Conservation (phyloP, 129 eudicot genomes). For the Flaveria robusta region DNA sequence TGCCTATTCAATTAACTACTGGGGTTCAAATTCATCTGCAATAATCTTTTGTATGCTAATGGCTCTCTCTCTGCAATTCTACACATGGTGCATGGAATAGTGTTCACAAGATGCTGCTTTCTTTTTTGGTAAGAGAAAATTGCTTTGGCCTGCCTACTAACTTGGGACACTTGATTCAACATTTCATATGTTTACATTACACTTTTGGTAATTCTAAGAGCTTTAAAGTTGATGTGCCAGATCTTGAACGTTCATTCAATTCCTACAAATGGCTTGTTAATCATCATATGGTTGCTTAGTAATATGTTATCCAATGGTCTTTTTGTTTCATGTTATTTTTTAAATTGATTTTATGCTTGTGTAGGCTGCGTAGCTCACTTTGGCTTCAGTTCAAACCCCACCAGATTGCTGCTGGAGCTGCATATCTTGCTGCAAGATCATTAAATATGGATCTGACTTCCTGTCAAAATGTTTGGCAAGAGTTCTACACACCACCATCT, state of each 20-base stretch:
- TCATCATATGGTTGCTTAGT: conserved; percentile 17
- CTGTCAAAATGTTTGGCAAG: conserved; percentile 67
- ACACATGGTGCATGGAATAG: conserved; percentile 68
- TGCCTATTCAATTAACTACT: conserved; percentile 35
- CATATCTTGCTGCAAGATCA: conserved; percentile 86
- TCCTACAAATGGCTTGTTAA: conserved; percentile 49
- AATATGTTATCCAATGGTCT: neutral
- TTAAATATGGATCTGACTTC: conserved; percentile 74
- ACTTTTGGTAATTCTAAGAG: conserved; percentile 27
- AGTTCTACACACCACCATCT: conserved; percentile 76
- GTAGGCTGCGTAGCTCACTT: conserved; percentile 87
- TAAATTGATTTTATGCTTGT: conserved; percentile 23
- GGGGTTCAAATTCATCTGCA: conserved; percentile 50
- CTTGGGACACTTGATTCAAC: conserved; percentile 21
- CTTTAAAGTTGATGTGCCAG: conserved; percentile 42
- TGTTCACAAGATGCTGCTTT: conserved; percentile 77
- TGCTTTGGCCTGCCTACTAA: conserved; percentile 48
- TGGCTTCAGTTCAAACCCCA: conserved; percentile 99
- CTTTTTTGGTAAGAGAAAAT: conserved; percentile 83
- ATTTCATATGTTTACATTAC: conserved; percentile 19
- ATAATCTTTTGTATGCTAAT: conserved; percentile 48
- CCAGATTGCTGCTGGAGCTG: conserved; percentile 98
- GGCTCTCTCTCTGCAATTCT: conserved; percentile 46
- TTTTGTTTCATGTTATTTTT: conserved; percentile 2
- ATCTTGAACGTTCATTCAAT: conserved; percentile 31